Evolutionary conservation across 179 eudicot genomes (phyloP).

Genomic region (Camellia oleifera): DNA sequence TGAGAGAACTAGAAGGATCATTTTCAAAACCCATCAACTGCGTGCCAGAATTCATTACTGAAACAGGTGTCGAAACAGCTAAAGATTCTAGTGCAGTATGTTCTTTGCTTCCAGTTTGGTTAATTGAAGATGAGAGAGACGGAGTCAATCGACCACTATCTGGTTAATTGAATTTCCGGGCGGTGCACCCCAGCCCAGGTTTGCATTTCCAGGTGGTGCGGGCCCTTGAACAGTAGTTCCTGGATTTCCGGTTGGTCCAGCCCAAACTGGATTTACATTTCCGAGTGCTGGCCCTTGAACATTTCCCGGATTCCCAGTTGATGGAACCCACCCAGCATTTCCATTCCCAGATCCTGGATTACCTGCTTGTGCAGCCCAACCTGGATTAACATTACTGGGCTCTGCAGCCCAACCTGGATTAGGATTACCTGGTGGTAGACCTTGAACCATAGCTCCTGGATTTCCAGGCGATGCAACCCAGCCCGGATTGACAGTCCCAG

Average conservation of each 20-base stretch:
- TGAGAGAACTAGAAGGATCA: no score
- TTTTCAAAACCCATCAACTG: no score
- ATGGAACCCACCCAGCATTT: slow-evolving; percentile 30
- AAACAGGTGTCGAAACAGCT: no score
- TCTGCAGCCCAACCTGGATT: slow-evolving; percentile 25
- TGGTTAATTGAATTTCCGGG: slow-evolving; percentile 30
- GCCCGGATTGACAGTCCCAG: slow-evolving; percentile 31
- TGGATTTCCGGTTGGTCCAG: slow-evolving; percentile 24
- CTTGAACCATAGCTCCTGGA: slow-evolving; percentile 32
- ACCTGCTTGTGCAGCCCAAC: slow-evolving; percentile 17
- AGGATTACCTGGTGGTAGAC: slow-evolving; percentile 20
- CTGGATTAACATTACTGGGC: slow-evolving; percentile 19
- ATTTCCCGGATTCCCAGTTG: slow-evolving; percentile 19
- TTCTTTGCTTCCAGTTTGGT: no score
- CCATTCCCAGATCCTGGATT: slow-evolving; percentile 16
- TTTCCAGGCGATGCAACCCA: slow-evolving; percentile 36
- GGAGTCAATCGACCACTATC: no score
- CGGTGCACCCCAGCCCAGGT: slow-evolving; percentile 48
- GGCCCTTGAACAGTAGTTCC: slow-evolving; percentile 19
- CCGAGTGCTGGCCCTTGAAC: slow-evolving; percentile 41
- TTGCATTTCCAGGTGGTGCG: slow-evolving; percentile 26
- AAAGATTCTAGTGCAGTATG: no score
- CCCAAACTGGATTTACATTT: slow-evolving; percentile 45
- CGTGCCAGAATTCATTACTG: no score
- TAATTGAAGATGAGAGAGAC: no score